Evolutionary conservation across 1,139 yeast species (phyloP).

Genomic region (Saccharomyces pastorianus): DNA sequence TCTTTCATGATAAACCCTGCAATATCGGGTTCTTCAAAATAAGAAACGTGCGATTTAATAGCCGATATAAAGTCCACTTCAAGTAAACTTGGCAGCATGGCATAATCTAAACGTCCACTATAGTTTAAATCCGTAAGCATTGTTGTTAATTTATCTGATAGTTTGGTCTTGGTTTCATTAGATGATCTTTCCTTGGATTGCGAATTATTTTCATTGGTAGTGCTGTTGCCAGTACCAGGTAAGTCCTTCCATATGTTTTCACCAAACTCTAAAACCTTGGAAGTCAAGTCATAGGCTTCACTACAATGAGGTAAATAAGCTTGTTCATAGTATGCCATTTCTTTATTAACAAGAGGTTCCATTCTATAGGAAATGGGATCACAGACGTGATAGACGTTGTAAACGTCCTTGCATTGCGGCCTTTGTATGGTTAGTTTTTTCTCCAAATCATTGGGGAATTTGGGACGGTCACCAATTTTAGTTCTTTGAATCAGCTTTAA

Average conservation of each 20-base stretch:
- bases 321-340: constrained; percentile 51
- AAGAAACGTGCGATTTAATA: constrained; percentile 77
- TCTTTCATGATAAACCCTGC: constrained; percentile 69
- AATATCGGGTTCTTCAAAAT: constrained; percentile 79
- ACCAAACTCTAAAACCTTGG: constrained; percentile 25
- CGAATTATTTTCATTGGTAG: constrained; percentile 2
- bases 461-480: constrained; percentile 34
- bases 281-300: constrained; percentile 20
- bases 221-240: constrained; percentile 5
- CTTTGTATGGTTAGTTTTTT: constrained; percentile 6
- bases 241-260: constrained; percentile 17
- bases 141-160: constrained; percentile 23
- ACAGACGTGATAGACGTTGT: constrained; percentile 77
- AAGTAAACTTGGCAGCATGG: constrained; percentile 69
- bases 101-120: constrained; percentile 74
- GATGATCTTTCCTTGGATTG: constrained; percentile 17
- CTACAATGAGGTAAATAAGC: constrained; percentile 30
- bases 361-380: constrained; percentile 84
- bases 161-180: constrained; percentile 12
- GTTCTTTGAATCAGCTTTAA: constrained; percentile 63
- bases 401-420: constrained; percentile 56
- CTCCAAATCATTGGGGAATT: constrained; percentile 5
- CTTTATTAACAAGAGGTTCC: constrained; percentile 65
- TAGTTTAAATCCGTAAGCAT: constrained; percentile 45
- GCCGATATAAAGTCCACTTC: constrained; percentile 76